phyloP scores from a whole-genome alignment of 1,284 basidiomycete species.

The Rhodotorula sp. region DNA sequence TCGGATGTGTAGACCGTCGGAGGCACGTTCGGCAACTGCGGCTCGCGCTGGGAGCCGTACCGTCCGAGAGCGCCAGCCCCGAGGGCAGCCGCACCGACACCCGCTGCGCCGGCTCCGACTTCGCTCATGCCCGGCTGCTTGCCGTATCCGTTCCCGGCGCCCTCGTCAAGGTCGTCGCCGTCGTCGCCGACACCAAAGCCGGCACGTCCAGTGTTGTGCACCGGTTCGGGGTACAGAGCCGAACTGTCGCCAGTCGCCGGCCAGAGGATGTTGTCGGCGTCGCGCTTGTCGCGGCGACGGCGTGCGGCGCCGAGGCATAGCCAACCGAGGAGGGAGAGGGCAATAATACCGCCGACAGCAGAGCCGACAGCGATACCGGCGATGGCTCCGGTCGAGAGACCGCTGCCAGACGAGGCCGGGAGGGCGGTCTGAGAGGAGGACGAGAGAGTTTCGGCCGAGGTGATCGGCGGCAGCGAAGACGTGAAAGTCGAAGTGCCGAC shows the following conservation, averaged over 20 bases:
- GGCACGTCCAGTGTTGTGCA: constrained; percentile 39
- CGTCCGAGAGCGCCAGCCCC: constrained; percentile 8
- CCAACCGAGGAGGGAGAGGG: constrained; percentile 26
- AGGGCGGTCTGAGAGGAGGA: constrained; percentile 4
- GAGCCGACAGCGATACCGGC: constrained; percentile 36
- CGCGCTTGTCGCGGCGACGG: constrained; percentile 27
- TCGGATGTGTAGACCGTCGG: constrained; percentile 35
- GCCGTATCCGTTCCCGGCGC: not conserved
- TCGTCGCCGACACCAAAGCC: constrained; percentile 43
- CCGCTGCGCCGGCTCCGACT: constrained; percentile 32
- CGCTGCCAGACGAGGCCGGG: not conserved
- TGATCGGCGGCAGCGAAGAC: constrained; percentile 21
- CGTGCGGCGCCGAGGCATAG: constrained; percentile 28
- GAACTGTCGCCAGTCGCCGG: constrained; percentile 40
- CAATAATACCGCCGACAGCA: constrained; percentile 27
- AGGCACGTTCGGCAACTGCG: constrained; percentile 31
- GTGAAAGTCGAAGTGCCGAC: constrained; percentile 38
- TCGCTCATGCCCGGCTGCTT: constrained; percentile 9
- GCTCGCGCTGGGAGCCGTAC: constrained; percentile 26
- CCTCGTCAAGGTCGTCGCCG: constrained; percentile 30
- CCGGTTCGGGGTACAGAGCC: constrained; percentile 44
- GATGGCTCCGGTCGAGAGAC: constrained; percentile 38
- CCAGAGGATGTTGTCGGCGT: constrained; percentile 40
- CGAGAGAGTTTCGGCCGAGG: constrained; percentile 14
- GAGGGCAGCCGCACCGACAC: constrained; percentile 24